Base-by-base conservation (phyloP, 495 filamentous ascomycete species). In the Xylaria palmicola region DNA sequence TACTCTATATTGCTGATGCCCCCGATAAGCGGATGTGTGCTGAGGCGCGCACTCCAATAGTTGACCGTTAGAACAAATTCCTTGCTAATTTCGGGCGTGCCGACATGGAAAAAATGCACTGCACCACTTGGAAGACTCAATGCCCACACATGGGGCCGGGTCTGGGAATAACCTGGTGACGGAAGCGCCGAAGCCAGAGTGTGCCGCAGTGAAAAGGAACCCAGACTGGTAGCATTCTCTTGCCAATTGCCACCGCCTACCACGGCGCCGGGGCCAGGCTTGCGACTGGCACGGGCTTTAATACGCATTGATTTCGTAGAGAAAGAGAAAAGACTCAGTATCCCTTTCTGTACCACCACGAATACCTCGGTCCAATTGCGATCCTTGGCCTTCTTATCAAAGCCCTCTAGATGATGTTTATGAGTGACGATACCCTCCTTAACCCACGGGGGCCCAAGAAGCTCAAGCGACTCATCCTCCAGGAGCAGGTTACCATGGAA, bases 201-300 rank as follows among this genome's bases (percentile, higher is more conserved):
- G 66, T 98, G 93, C 13, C 92, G 86, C 4, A 99, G 85, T 15
- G 90, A 85, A 74, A 97, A 97, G 51, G 89, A 87, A 62, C 88
- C 91, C 30, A 95, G 79, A 63, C 85, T 89, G 62, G 96, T 91
- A 2, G 93, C 94, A 71, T 91, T 97, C 64, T 96, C 92, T 58
- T 90, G 92, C 93, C 93, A 98, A 74, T 98, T 97, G 27, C 93
- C 93, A 62, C 93, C 93, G 58, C 93, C 93, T 29, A 98, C 93
- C 64, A 78, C 57, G 65, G 80, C 62, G 44, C 71, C 69, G 34
- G 67, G 75, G 50, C 60, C 39, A 57, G 59, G 68, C 36, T 77
- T 74, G 65, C 88, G 88, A 40, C 81, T 76, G 20, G 54, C 34
- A 17, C 69, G 69, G 27, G 64, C 59, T 70, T 90, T 91, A 60